Percentiles rank a stretch among this genome's conserved stretches.
These are phyloP conservation scores for Botryotinia convoluta DNA, from an alignment of 2,329 filamentous ascomycete genomes.

Conservation along the genomic window DNA sequence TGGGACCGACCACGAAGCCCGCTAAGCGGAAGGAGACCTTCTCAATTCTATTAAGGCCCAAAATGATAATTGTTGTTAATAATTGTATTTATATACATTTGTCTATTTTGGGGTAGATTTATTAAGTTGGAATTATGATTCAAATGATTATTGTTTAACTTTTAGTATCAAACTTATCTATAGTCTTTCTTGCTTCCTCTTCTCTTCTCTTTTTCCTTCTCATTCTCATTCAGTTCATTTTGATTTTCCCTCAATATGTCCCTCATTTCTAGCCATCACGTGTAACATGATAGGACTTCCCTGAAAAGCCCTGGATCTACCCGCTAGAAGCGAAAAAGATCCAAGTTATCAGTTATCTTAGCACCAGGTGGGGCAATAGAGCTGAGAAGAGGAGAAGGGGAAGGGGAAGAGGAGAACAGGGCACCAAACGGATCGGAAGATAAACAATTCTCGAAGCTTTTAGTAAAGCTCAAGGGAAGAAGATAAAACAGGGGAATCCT, in stretches of 20 bases:
- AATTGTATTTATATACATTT: neutral
- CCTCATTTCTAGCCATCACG: neutral
- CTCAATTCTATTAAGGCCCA: neutral
- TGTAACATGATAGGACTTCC: neutral
- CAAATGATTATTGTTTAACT: neutral
- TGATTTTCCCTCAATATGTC: neutral
- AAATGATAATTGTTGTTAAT: conserved; percentile 4
- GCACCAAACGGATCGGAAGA: neutral
- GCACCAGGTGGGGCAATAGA: conserved; percentile 8
- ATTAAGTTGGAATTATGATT: neutral
- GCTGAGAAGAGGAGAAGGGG: neutral
- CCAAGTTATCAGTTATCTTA: conserved; percentile 10
- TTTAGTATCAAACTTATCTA: neutral
- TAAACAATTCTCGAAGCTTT: neutral
- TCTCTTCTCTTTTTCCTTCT: neutral
- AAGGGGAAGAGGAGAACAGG: neutral
- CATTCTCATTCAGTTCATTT: neutral
- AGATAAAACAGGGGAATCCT: neutral
- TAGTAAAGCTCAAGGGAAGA: neutral
- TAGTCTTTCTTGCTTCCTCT: neutral
- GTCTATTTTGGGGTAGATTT: too few relatives aligned
- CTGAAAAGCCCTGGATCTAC: conserved; percentile 17
- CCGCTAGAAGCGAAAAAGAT: conserved; percentile 6
- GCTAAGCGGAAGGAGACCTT: conserved; percentile 15
- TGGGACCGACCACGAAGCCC: conserved; percentile 19